Percentiles rank a stretch among this genome's conserved stretches.
These are phyloP conservation scores for Fusarium sp. DNA, from an alignment of 2,329 filamentous ascomycete species.

Conservation along the genomic window DNA sequence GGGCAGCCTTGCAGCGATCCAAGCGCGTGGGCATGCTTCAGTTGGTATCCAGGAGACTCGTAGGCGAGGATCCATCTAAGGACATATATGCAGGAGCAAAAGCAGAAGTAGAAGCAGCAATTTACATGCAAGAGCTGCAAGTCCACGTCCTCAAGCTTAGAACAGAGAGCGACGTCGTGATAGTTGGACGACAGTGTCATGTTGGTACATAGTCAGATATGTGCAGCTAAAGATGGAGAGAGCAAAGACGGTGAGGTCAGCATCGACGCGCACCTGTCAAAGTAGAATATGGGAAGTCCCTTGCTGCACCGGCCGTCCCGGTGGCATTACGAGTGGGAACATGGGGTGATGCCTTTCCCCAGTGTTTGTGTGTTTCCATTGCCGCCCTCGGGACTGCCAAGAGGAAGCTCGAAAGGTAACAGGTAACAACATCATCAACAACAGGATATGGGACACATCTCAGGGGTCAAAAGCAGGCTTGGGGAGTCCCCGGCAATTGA, in stretches of 20 bases:
- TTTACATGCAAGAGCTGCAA: not conserved
- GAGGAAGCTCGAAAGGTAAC: conserved; percentile 17
- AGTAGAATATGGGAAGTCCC: conserved; percentile 24
- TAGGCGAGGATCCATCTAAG: not conserved
- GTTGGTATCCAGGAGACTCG: not conserved
- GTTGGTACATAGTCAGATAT: not conserved
- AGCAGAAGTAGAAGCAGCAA: not conserved
- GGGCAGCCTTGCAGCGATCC: conserved; percentile 41
- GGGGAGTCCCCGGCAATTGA: conserved; percentile 29
- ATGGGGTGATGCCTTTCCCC: conserved; percentile 27
- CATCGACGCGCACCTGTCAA: conserved; percentile 21
- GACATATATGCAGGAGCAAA: not conserved
- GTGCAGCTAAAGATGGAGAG: not conserved
- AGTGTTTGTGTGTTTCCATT: conserved; percentile 27
- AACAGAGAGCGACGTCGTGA: not conserved
- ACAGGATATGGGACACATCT: conserved; percentile 8
- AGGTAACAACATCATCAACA: conserved; percentile 6
- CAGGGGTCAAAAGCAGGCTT: conserved; percentile 24
- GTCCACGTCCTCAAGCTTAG: not conserved
- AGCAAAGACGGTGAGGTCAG: conserved; percentile 35
- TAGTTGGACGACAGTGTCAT: conserved; percentile 1
- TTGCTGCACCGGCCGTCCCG: conserved; percentile 34
- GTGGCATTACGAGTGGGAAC: conserved; percentile 40
- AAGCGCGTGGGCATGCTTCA: conserved; percentile 12
- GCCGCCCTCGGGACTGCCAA: conserved; percentile 30